Base-by-base conservation (phyloP, 2,329 filamentous ascomycete species). In the Myriosclerotinia curreyana region DNA sequence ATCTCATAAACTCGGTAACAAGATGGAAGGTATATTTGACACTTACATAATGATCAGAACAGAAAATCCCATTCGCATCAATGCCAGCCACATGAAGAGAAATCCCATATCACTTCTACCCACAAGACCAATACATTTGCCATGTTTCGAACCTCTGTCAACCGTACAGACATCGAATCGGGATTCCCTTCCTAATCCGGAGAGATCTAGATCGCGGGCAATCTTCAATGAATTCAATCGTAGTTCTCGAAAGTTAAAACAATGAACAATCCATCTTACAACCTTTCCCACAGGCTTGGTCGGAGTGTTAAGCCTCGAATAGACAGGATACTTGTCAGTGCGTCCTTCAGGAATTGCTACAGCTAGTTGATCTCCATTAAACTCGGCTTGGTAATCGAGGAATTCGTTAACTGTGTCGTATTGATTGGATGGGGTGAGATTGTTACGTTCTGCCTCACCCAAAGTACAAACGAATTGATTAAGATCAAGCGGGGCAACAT, bases 381-480 rank as follows among this genome's bases (percentile, higher is more conserved):
- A 7, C n/a, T 31, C n/a, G 25, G 60, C 50, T 9, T 62, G 60
- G 31, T 56, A 54, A n/a, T 80, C 78, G 22, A 87, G 73, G 63
- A 87, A 77, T 0, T 80, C 74, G 61, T 78, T 77, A 63, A 86
- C 78, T 0, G 79, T 83, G 3, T 74, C 34, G 86, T 79, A 69
- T 38, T 48, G 40, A 86, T 70, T 64, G 86, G 77, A 56, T 84
- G 76, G 66, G 76, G 79, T 66, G 69, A 69, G 40, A 60, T 70
- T 1, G 74, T 72, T 9, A 51, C 34, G 65, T 73, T 74, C 1
- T 75, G 77, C 12, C 71, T 87, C 79, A 1, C 83, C 85, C 2
- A 88, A 77, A 0, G 84, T 86, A 72, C 85, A 87, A 4, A 81
- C 81, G 70, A 87, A 87, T 72, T 87, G 86, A 42, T 66, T 66